These are phyloP conservation scores for Fonsecaea nubica DNA, from an alignment of 2,329 filamentous ascomycete genomes.

Conservation along the genomic window DNA sequence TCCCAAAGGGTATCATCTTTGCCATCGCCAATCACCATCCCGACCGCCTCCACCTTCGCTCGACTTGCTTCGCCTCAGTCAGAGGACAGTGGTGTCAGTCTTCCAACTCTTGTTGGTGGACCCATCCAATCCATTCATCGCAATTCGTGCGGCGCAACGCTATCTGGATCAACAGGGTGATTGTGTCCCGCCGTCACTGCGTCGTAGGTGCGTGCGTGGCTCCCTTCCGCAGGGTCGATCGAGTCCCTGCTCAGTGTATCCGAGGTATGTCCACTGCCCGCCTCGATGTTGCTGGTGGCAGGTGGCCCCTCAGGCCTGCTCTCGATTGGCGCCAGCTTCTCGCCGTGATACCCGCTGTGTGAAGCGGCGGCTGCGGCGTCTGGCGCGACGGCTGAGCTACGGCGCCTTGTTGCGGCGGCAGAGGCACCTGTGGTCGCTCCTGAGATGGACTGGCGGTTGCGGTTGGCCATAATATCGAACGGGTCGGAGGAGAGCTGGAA, in stretches of 20 bases:
- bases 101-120: no score
- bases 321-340: slow-evolving; percentile 35
- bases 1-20: slow-evolving; percentile 1
- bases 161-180: slow-evolving; percentile 28
- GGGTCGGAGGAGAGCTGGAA: slow-evolving; percentile 38
- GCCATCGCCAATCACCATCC: background rate
- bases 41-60: background rate
- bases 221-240: slow-evolving; percentile 7
- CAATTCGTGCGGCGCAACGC: slow-evolving; percentile 30
- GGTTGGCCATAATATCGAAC: slow-evolving; percentile 35
- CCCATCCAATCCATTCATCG: slow-evolving; percentile 19
- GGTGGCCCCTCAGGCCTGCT: slow-evolving; percentile 31
- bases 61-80: background rate
- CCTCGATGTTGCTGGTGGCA: slow-evolving; percentile 4
- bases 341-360: slow-evolving; percentile 33
- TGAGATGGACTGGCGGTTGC: slow-evolving; percentile 37
- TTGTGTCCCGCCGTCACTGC: slow-evolving; percentile 27
- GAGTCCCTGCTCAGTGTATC: slow-evolving; percentile 19
- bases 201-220: slow-evolving; percentile 27
- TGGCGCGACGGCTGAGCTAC: slow-evolving; percentile 39
- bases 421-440: slow-evolving; percentile 32
- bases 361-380: slow-evolving; percentile 27
- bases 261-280: slow-evolving; percentile 15
- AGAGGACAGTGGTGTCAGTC: no score
- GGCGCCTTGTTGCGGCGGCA: slow-evolving; percentile 35